These are phyloP conservation scores for Lotmaria passim DNA, from an alignment of 208 protist genomes.

Conservation along the genomic window DNA sequence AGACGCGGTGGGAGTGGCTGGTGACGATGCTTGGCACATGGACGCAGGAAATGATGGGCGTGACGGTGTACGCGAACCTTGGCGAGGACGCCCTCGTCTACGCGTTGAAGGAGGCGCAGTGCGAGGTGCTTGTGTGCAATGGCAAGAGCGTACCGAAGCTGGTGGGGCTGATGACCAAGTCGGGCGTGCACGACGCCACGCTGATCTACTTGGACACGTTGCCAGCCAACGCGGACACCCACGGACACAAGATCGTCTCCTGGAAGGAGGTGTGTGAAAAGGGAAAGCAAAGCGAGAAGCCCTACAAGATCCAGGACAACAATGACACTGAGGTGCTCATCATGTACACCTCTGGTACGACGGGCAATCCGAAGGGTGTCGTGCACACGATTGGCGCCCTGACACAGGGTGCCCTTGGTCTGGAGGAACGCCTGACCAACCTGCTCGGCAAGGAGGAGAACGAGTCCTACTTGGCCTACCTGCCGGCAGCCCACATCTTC, in stretches of 20 bases:
- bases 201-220: slow-evolving; percentile 70
- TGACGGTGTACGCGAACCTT: slow-evolving; percentile 86
- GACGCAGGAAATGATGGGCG: slow-evolving; percentile 61
- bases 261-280: slow-evolving; percentile 63
- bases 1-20: slow-evolving; percentile 88
- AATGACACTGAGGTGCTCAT: slow-evolving; percentile 49
- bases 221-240: slow-evolving; percentile 23
- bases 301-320: slow-evolving; percentile 23
- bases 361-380: slow-evolving; percentile 91
- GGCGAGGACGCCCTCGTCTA: slow-evolving; percentile 73
- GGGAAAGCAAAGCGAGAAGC: slow-evolving; percentile 28
- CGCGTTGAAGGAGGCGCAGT: slow-evolving; percentile 66
- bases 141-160: slow-evolving; percentile 58
- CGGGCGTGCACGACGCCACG: slow-evolving; percentile 27
- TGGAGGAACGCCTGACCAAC: slow-evolving; percentile 44
- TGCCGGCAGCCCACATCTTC: slow-evolving; percentile 94
- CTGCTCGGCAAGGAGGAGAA: slow-evolving; percentile 54
- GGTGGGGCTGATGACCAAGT: slow-evolving; percentile 18
- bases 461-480: slow-evolving; percentile 86
- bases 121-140: slow-evolving; percentile 69
- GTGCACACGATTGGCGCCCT: slow-evolving; percentile 77
- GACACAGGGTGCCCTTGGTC: slow-evolving; percentile 41
- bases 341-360: slow-evolving; percentile 87
- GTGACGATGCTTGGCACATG: slow-evolving; percentile 70
- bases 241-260: slow-evolving; percentile 36